A percentile compares a stretch with the other conserved stretches of the same genome.
Evolutionary conservation across 352 stramenopile genomes (phyloP).

Genomic region (Pseudoperonospora humuli): DNA sequence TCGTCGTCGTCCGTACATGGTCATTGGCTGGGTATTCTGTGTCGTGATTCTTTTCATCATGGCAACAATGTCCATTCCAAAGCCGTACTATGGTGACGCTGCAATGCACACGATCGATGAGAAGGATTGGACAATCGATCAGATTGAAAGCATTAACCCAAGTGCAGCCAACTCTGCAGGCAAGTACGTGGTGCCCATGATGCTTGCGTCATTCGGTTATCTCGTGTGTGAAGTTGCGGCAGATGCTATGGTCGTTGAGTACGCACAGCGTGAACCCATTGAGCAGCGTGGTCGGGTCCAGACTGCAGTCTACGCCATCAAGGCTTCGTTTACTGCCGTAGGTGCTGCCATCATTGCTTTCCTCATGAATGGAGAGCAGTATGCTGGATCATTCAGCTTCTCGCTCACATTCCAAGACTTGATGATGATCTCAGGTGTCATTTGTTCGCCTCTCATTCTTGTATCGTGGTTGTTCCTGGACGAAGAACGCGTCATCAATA

Average conservation of each 20-base stretch:
- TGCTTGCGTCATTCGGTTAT: conserved; percentile 49
- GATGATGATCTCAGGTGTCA: conserved; percentile 31
- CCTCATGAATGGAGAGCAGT: conserved; percentile 39
- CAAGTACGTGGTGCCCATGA: conserved; percentile 48
- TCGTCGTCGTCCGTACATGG: conserved; percentile 45
- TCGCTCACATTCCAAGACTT: conserved; percentile 36
- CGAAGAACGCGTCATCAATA: conserved; percentile 23
- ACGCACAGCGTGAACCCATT: conserved; percentile 40
- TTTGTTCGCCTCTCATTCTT: conserved; percentile 26
- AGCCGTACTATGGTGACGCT: conserved; percentile 36
- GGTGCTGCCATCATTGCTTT: conserved; percentile 35
- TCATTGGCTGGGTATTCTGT: conserved; percentile 39
- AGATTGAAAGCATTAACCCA: conserved; percentile 29
- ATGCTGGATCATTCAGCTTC: conserved; percentile 33
- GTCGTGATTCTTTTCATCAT: conserved; percentile 34
- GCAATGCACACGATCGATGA: conserved; percentile 25
- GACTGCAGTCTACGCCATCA: conserved; percentile 38
- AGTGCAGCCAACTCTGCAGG: conserved; percentile 21
- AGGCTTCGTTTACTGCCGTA: conserved; percentile 32
- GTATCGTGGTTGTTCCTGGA: conserved; percentile 32
- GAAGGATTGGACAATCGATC: conserved; percentile 26
- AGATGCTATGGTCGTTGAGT: conserved; percentile 54
- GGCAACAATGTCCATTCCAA: conserved; percentile 23
- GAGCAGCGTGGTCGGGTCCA: conserved; percentile 36
- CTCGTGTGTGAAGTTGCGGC: conserved; percentile 42